Conservation (phyloP, 2,329 filamentous ascomycete genomes). For the Pseudogymnoascus sp. region DNA sequence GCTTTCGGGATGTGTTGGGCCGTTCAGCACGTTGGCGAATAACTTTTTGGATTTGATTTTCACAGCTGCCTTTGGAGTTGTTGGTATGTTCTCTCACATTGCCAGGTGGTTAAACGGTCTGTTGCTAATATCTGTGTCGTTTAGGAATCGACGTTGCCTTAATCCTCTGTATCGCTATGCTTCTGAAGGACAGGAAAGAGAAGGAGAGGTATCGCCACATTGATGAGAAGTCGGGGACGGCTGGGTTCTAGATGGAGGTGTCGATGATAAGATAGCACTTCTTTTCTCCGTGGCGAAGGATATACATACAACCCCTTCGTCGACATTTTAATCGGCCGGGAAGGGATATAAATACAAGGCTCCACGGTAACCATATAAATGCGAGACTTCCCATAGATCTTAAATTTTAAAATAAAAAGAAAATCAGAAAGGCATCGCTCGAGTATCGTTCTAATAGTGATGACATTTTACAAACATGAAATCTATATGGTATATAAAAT, state of each 20-base stretch:
- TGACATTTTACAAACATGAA: background rate
- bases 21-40: slow-evolving; percentile 63
- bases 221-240: slow-evolving; percentile 64
- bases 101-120: background rate
- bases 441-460: background rate
- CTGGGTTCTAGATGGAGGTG: slow-evolving; percentile 37
- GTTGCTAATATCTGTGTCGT: slow-evolving; percentile 2
- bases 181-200: slow-evolving; percentile 75
- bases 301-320: background rate
- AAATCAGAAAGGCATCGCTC: background rate
- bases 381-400: background rate
- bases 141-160: slow-evolving; percentile 57
- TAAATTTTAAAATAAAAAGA: background rate
- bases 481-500: slow-evolving; percentile 5
- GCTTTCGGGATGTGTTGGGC: slow-evolving; percentile 59
- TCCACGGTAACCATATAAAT: background rate
- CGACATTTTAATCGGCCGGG: background rate
- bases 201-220: slow-evolving; percentile 71
- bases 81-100: slow-evolving; percentile 41
- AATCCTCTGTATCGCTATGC: slow-evolving; percentile 63
- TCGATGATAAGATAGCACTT: too few species aligned
- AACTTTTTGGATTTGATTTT: slow-evolving; percentile 68
- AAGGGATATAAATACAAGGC: background rate
- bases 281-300: background rate
- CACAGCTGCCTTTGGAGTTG: slow-evolving; percentile 71